These are phyloP conservation scores for Fomitopsis serialis DNA, from an alignment of 768 basidiomycete species.

Conservation along the genomic window DNA sequence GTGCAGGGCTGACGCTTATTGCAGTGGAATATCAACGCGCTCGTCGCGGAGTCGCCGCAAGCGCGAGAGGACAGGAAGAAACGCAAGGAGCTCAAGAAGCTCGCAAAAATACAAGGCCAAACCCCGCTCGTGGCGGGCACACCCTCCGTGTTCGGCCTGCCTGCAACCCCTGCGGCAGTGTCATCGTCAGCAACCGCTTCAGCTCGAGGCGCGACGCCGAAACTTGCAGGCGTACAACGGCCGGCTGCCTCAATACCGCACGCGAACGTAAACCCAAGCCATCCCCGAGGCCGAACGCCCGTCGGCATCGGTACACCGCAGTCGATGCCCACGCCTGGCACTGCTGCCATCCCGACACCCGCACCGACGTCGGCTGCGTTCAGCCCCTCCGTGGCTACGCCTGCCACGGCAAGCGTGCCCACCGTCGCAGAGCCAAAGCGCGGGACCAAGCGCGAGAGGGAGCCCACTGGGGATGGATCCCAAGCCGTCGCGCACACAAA, in stretches of 20 bases:
- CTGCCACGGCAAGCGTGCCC: neutral
- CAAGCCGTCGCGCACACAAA: conserved; percentile 10
- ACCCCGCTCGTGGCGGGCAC: conserved; percentile 10
- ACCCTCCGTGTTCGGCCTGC: conserved; percentile 4
- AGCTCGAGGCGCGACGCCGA: conserved; percentile 17
- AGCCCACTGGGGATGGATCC: conserved; percentile 8
- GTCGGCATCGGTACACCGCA: conserved; percentile 21
- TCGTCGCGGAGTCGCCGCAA: conserved; percentile 66
- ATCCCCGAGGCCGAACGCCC: conserved; percentile 19
- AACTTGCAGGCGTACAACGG: conserved; percentile 6
- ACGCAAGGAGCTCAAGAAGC: conserved; percentile 72
- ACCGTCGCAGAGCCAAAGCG: conserved; percentile 3
- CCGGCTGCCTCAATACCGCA: conserved; percentile 9
- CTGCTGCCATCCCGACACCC: conserved; percentile 1
- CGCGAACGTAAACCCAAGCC: conserved; percentile 16
- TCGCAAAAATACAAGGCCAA: conserved; percentile 50
- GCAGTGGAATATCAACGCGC: conserved; percentile 63
- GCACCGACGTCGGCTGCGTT: conserved; percentile 5
- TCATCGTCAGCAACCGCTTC: conserved; percentile 5
- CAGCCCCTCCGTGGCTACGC: neutral
- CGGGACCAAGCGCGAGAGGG: conserved; percentile 21
- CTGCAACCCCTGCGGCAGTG: conserved; percentile 7
- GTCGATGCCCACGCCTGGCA: conserved; percentile 11
- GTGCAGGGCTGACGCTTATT: conserved; percentile 4
- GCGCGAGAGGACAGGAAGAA: conserved; percentile 75